Conservation (phyloP, 2,329 filamentous ascomycete species). For the Pleoardoris graminearum region DNA sequence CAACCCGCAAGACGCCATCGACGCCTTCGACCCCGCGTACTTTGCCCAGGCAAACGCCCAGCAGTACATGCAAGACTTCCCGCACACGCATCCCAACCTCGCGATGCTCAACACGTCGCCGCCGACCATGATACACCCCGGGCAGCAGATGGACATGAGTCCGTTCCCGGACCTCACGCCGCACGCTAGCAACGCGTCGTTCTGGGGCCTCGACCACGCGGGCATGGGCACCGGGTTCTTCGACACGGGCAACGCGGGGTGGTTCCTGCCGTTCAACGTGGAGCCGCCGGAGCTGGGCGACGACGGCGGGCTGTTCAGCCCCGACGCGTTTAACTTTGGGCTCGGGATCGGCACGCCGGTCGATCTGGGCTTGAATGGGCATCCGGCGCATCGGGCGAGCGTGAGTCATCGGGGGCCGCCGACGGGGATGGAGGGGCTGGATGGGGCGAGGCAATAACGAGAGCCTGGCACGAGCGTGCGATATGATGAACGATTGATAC, state of each 20-base stretch:
- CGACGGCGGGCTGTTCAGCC: conserved; percentile 37
- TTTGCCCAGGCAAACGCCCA: conserved; percentile 32
- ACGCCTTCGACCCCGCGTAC: conserved; percentile 31
- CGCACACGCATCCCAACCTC: conserved; percentile 51
- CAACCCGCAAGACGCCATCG: conserved; percentile 35
- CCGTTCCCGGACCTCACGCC: conserved; percentile 39
- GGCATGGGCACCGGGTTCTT: conserved; percentile 34
- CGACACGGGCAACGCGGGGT: conserved; percentile 63
- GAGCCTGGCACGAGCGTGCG: not conserved
- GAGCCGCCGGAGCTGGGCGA: conserved; percentile 64
- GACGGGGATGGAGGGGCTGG: not conserved
- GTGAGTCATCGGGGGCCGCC: not conserved
- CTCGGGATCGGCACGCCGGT: conserved; percentile 21
- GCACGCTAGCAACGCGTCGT: conserved; percentile 34
- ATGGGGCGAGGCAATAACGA: not conserved
- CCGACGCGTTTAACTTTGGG: conserved; percentile 30
- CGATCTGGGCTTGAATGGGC: conserved; percentile 24
- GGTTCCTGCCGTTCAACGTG: conserved; percentile 93
- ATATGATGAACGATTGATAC: conserved; percentile 6
- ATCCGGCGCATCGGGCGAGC: conserved; percentile 6
- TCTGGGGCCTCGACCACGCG: conserved; percentile 42
- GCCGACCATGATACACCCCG: conserved; percentile 33
- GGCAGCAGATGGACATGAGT: conserved; percentile 39
- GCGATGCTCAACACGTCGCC: conserved; percentile 43
- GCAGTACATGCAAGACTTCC: conserved; percentile 52